phyloP scores from a whole-genome alignment of 495 filamentous ascomycete species.

The Neurospora sp. region DNA sequence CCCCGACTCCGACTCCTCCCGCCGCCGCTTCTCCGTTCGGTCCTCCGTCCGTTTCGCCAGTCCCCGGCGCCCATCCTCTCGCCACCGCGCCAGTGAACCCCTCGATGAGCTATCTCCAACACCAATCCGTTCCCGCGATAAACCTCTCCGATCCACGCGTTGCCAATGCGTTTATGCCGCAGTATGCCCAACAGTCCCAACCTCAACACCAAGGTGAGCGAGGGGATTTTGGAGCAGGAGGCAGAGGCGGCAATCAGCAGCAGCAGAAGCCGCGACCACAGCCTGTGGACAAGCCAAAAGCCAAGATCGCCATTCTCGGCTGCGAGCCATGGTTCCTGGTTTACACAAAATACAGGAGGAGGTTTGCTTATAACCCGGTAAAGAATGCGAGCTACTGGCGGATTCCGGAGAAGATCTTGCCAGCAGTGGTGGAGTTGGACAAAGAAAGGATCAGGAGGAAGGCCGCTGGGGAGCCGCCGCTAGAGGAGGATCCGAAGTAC shows the following conservation, averaged over 20 bases:
- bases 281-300: conserved; percentile 69
- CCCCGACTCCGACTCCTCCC: conserved; percentile 17
- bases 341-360: conserved; percentile 74
- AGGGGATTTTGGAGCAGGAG: conserved; percentile 26
- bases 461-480: conserved; percentile 18
- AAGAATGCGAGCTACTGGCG: conserved; percentile 89
- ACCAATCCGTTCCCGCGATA: conserved; percentile 32
- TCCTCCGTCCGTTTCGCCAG: neutral
- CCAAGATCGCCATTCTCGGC: conserved; percentile 66
- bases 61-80: neutral
- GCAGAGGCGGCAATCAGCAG: conserved; percentile 39
- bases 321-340: conserved; percentile 88
- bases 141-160: conserved; percentile 35
- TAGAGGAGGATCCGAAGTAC: neutral
- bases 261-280: conserved; percentile 49
- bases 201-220: conserved; percentile 16
- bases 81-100: conserved; percentile 16
- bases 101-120: conserved; percentile 31
- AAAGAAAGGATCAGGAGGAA: conserved; percentile 43
- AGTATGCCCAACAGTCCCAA: conserved; percentile 22
- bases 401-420: conserved; percentile 73
- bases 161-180: conserved; percentile 37
- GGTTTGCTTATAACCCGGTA: conserved; percentile 77
- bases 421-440: conserved; percentile 66
- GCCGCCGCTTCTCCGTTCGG: conserved; percentile 1